These are phyloP conservation scores for Camellia japonica DNA, from an alignment of 148 eudicot genomes.

Conservation along the genomic window DNA sequence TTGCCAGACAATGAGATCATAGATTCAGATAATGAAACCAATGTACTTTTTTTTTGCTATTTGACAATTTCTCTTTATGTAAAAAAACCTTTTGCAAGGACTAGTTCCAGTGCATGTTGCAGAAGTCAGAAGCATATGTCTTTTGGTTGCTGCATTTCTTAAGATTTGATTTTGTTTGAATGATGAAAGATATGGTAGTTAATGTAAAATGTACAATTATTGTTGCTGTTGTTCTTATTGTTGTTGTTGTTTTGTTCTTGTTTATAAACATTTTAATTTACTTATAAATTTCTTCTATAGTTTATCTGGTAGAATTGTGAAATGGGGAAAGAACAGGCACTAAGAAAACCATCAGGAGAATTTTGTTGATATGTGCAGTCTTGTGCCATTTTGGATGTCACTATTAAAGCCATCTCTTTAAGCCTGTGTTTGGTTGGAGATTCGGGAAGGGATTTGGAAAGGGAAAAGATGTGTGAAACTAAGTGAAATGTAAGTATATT, in stretches of 20 bases:
- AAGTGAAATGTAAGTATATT: too few species aligned
- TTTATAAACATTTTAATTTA: too few species aligned
- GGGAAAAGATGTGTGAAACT: too few species aligned
- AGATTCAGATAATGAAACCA: background rate
- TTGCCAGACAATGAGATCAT: background rate
- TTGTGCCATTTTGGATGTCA: background rate
- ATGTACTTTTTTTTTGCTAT: background rate
- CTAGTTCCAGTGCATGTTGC: background rate
- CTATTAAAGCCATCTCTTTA: background rate
- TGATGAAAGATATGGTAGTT: slow-evolving; percentile 1
- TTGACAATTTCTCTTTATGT: background rate
- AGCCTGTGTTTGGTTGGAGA: background rate
- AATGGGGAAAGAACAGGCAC: background rate
- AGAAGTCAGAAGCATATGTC: background rate
- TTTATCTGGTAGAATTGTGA: background rate
- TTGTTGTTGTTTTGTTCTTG: background rate
- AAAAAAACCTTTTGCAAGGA: background rate
- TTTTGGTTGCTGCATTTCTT: background rate
- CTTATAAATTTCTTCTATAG: too few species aligned
- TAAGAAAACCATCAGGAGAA: background rate
- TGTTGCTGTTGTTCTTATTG: background rate
- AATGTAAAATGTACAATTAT: background rate
- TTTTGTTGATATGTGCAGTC: background rate
- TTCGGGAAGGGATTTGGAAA: too few species aligned
- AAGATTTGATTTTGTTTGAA: background rate